A percentile compares a stretch with the other conserved stretches of the same genome.
phyloP scores from a whole-genome alignment of 2,329 filamentous ascomycete genomes.

The Dothistroma pini region DNA sequence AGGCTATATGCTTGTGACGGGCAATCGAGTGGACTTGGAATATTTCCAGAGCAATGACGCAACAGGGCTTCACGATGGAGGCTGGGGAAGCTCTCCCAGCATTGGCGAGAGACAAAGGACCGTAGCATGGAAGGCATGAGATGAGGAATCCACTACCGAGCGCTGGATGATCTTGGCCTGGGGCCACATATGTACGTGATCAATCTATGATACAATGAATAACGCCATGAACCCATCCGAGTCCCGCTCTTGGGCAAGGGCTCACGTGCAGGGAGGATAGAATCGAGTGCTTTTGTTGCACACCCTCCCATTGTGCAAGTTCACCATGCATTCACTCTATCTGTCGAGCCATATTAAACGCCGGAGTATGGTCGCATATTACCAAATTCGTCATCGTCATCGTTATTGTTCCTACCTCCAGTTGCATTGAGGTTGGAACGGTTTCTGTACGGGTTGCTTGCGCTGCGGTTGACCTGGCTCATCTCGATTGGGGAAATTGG shows the following conservation, averaged over 20 bases:
- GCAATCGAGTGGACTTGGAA: background rate
- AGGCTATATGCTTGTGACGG: background rate
- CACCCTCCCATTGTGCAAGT: background rate
- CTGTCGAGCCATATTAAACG: slow-evolving; percentile 7
- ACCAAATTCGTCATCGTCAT: slow-evolving; percentile 22
- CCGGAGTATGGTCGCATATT: slow-evolving; percentile 22
- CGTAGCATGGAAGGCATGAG: background rate
- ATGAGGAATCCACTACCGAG: background rate
- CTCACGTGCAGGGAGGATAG: background rate
- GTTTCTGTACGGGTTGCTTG: slow-evolving; percentile 26
- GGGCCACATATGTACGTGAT: background rate
- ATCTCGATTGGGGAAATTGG: slow-evolving; percentile 18
- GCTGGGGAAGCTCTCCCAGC: background rate
- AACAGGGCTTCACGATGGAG: background rate
- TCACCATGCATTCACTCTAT: background rate
- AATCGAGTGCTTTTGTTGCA: background rate
- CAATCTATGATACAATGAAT: background rate
- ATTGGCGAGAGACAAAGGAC: background rate
- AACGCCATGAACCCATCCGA: background rate
- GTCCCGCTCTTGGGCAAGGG: too few relatives aligned
- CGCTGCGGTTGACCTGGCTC: slow-evolving; percentile 22
- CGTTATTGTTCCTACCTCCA: slow-evolving; percentile 9
- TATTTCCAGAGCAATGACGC: background rate
- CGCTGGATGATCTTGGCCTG: background rate
- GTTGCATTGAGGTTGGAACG: slow-evolving; percentile 7